Evolutionary conservation across 192 early-diverging fungal genomes (phyloP).

Genomic region (Umbelopsis vinacea): DNA sequence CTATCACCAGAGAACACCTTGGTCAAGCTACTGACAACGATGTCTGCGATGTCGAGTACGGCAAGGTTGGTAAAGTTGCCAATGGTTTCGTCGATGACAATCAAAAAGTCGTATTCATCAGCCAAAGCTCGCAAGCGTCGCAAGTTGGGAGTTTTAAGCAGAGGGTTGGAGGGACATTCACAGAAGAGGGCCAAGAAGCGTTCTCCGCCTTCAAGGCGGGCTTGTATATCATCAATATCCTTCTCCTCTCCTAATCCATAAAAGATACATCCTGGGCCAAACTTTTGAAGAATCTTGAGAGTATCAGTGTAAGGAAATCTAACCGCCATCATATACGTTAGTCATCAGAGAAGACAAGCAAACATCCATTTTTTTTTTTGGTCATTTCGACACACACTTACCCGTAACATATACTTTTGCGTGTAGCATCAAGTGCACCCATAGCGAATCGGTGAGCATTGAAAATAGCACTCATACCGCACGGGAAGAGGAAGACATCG

Average conservation of each 20-base stretch:
- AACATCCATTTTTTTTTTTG: too few relatives aligned
- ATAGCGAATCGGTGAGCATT: conserved; percentile 75
- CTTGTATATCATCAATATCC: conserved; percentile 78
- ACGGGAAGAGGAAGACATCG: conserved; percentile 88
- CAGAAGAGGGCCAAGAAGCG: conserved; percentile 83
- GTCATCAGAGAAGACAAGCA: too few relatives aligned
- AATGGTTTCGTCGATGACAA: conserved; percentile 95
- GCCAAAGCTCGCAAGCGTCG: conserved; percentile 75
- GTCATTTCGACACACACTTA: conserved; percentile 28
- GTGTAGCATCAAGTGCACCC: conserved; percentile 44
- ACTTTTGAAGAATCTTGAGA: conserved; percentile 96
- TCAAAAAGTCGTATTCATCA: conserved; percentile 72
- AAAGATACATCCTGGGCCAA: conserved; percentile 88
- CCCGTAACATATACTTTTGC: conserved; percentile 92
- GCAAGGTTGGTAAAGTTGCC: conserved; percentile 92
- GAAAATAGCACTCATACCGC: conserved; percentile 95
- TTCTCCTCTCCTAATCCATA: conserved; percentile 80
- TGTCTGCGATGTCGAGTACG: conserved; percentile 79
- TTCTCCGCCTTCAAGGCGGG: conserved; percentile 62
- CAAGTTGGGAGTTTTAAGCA: conserved; percentile 84
- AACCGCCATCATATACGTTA: background rate
- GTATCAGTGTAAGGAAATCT: conserved; percentile 96
- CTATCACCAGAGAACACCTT: conserved; percentile 96
- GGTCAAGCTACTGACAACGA: conserved; percentile 89
- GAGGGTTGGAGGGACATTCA: conserved; percentile 95